Evolutionary conservation across 768 basidiomycete genomes (phyloP), one percentile per base, ranked within the genome.

Genomic region (Leccinum uliginosum): DNA sequence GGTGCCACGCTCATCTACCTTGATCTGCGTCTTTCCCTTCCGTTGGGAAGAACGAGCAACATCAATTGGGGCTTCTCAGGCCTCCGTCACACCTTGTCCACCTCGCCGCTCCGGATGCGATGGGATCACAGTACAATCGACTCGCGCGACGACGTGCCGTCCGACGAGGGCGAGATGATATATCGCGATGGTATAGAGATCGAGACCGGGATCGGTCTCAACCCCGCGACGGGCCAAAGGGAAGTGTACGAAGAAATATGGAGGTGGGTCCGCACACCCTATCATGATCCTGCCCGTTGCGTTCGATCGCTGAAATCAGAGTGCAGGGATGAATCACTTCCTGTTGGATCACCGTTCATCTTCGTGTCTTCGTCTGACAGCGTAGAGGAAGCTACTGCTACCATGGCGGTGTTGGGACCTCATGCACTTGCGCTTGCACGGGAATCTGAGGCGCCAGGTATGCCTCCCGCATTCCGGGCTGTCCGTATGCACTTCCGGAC

Each of bases 61-160:
- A n/a, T 70, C 51, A 60, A 34, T 10, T 68, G 67, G 66, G 68
- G 63, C 24, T 53, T 68, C 34, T 49, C 67, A 43, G 66, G 67
- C 15, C 50, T 65, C 17, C 66, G 67, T 49, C 54, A 53, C 11
- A 68, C 59, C 3, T 14, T 70, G 10, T 67, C 63, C 21, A 61
- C 53, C 21, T 54, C 53, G 0, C 67, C 67, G 0, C n/a, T 53
- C 46, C 57, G 59, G 43, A 45, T 57, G 34, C 43, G 54, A 26
- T 67, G 68, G 66, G 48, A 60, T 29, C 67, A 67, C 27, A 12
- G 23, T 5, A 19, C 27, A 15, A 63, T 70, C 19, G 68, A 70
- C 54, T 69, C 66, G 8, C 57, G 53, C 9, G 51, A 51, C 7
- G 56, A 60, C 10, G 57, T 55, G 29, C 1, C 19, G n/a, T 23